Base-by-base conservation (phyloP, 805 yeast species). In the Isabelozyma pseudorhagii region DNA sequence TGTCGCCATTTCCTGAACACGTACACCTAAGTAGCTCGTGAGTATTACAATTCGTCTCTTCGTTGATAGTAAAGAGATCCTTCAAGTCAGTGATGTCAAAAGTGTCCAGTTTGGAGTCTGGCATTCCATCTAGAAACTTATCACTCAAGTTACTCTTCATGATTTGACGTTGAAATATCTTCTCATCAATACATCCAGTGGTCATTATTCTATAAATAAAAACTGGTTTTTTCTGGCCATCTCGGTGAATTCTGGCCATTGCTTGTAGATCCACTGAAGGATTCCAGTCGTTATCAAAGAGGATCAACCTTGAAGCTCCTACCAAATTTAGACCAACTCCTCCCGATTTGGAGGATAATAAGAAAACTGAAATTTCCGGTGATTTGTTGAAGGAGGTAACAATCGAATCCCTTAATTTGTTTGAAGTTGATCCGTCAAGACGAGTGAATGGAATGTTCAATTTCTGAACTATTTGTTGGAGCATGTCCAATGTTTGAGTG, bases 251-350 rank as follows among this genome's bases (percentile, higher is more conserved):
- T 54, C 99, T 72, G 1, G 97, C 96, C 96, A 93, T 89, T 0
- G 97, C 96, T 64, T 94, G 99, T 34, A 87, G 65, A 61, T 94
- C 99, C 10, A 85, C 78, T 0, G 97, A 82, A 0, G 99, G 99
- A 55, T 94, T 94, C 99, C 99, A 94, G 61, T 94, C 98, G 54
- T 94, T 89, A 63, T 94, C 99, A 61, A 89, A 87, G 18, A 94
- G 69, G 5, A 94, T 77, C 40, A 94, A 69, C 27, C 98, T 70
- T 0, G 96, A 89, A 0, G 96, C 99, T 0, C 98, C 99, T 34
- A 89, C 79, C 34, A 94, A 71, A 60, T 94, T 94, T 40, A 94
- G 72, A 0, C 99, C 99, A 51, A 87, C 84, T 0, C 99, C 99
- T 3, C 99, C 99, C 4, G 96, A 84, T 64, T 91, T 89, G 0